Evolutionary conservation across 2,329 filamentous ascomycete genomes (phyloP), one percentile per base, ranked within the genome.

Genomic region (Penicillium sp.): DNA sequence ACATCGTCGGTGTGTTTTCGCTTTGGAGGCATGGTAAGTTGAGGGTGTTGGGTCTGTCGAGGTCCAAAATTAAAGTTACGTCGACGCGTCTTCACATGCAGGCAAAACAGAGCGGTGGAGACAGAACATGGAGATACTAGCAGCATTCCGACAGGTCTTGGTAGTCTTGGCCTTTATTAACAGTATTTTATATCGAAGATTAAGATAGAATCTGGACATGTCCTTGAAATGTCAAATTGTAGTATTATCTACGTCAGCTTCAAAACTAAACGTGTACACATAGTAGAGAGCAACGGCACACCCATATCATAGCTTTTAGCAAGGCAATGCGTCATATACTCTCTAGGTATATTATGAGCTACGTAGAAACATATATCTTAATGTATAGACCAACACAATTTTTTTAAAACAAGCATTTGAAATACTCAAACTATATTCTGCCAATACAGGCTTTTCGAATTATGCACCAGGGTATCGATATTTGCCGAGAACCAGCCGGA

Each of bases 1-100:
- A 61, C 62, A 10, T 65, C 59, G 7, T 66, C 53, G 17, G 21
- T 57, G 43, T 70, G 72, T 64, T 75, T 75, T 57, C 67, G 55
- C 53, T 68, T 71, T 27, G 65, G 61, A 29, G 68, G 64, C 66
- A 71, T 72, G 38, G 13, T 58, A 36, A 25, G 36, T 31, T 33
- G 23, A 35, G 45, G 47, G 61, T 58, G 43, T 49, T 23, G 29
- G 17, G 27, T 33, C 33, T 43, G 55, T 45, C 23, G 17, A 44
- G 41, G 12, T 36, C 21, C 17, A 47, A 39, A 50, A 47, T 51
- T 53, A 43, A 53, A 23, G 39, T 57, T 41, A 36, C 31, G 45
- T 56, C 36, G 60, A 60, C 63, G 63, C 63, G 63, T 61, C 62
- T 55, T 53, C 51, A 58, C 55, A 55, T 54, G 57, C 27, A 25